Percentiles rank a stretch among this genome's conserved stretches.
phyloP scores from a whole-genome alignment of 768 basidiomycete species.

The Trametes villosa region DNA sequence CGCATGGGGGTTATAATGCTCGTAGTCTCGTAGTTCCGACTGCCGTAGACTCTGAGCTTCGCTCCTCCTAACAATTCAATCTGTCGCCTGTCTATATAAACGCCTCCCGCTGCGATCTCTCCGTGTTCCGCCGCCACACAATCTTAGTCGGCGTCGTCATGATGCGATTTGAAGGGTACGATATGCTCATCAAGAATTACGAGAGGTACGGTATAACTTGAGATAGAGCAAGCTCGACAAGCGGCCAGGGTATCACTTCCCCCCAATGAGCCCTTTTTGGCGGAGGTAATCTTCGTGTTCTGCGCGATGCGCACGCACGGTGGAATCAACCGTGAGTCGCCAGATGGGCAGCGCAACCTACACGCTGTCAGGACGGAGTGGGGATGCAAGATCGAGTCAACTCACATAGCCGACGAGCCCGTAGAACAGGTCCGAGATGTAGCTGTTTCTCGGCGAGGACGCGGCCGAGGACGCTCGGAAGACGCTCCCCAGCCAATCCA shows the following conservation, averaged over 20 bases:
- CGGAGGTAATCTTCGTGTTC: constrained; percentile 44
- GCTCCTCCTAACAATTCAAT: constrained; percentile 47
- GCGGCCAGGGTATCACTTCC: no score
- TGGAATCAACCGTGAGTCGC: constrained; percentile 43
- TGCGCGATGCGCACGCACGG: constrained; percentile 37
- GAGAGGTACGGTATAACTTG: no score
- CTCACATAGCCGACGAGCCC: constrained; percentile 41
- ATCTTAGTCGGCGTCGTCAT: background rate
- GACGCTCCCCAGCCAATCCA: constrained; percentile 66
- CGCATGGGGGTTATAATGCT: constrained; percentile 77
- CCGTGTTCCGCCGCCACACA: no score
- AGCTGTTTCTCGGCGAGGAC: constrained; percentile 59
- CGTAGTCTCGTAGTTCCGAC: constrained; percentile 29
- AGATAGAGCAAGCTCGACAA: no score
- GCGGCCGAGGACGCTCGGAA: constrained; percentile 74
- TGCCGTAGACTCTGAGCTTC: constrained; percentile 44
- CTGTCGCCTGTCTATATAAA: background rate
- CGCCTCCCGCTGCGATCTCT: background rate
- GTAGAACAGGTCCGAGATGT: constrained; percentile 57
- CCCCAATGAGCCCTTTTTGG: constrained; percentile 3
- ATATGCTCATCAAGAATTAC: no score
- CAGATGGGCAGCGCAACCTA: constrained; percentile 47
- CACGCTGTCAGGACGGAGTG: background rate
- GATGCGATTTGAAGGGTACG: background rate
- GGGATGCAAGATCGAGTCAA: background rate